phyloP scores from a whole-genome alignment of 1,284 basidiomycete species.

The Leucoagaricus sp. region DNA sequence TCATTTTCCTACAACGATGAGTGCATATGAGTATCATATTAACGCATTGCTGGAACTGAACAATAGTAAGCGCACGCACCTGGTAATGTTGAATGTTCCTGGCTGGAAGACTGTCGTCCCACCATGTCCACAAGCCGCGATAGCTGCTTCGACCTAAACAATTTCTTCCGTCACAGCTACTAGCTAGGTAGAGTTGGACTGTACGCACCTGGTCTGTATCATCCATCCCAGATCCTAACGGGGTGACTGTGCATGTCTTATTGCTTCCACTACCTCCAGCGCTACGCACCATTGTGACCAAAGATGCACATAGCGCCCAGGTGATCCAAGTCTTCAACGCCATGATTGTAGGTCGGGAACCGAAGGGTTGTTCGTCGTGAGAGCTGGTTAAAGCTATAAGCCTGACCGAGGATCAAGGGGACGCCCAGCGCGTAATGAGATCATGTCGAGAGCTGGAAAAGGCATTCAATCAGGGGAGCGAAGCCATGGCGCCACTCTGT shows the following conservation, averaged over 20 bases:
- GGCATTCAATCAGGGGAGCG: neutral
- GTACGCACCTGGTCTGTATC: constrained; percentile 32
- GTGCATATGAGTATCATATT: too few relatives aligned
- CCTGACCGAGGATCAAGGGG: neutral
- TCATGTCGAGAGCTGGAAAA: neutral
- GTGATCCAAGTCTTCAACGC: neutral
- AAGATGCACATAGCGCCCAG: neutral
- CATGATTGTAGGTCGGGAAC: neutral
- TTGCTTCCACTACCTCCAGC: neutral
- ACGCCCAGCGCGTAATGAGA: neutral
- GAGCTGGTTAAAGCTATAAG: neutral
- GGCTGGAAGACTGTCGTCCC: constrained; percentile 47
- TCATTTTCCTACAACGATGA: constrained; percentile 49
- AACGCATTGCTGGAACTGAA: neutral
- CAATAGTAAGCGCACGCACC: constrained; percentile 29
- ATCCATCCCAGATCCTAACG: constrained; percentile 31
- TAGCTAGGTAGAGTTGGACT: neutral
- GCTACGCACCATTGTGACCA: neutral
- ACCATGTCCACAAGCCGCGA: constrained; percentile 51
- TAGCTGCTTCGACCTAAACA: constrained; percentile 50
- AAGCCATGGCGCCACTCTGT: neutral
- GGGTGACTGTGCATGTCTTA: constrained; percentile 26
- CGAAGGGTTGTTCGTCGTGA: neutral
- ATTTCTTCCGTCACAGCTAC: neutral
- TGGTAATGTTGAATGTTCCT: constrained; percentile 55